A percentile compares a stretch with the other conserved stretches of the same genome.
Evolutionary conservation across 768 basidiomycete species (phyloP).

Genomic region (Tricholoma saponaceum): DNA sequence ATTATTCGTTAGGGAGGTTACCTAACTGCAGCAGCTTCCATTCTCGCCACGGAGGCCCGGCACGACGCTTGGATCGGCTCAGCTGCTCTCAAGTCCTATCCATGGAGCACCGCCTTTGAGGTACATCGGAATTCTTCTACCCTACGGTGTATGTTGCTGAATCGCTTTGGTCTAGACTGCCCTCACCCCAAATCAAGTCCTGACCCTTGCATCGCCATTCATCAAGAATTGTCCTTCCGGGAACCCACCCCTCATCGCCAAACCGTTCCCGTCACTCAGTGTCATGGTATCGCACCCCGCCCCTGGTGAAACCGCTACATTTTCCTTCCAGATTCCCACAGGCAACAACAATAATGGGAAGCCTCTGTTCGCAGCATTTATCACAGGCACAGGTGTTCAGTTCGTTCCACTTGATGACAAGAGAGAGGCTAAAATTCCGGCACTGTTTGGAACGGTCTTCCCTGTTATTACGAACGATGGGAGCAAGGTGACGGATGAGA

Average conservation of each 20-base stretch:
- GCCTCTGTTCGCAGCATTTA: slow-evolving; percentile 43
- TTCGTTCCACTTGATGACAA: slow-evolving; percentile 32
- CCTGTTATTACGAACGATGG: slow-evolving; percentile 41
- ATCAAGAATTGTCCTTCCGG: slow-evolving; percentile 48
- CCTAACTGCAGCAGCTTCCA: slow-evolving; percentile 52
- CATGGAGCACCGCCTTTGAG: slow-evolving; percentile 62
- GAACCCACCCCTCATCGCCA: slow-evolving; percentile 44
- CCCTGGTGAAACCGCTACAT: slow-evolving; percentile 14
- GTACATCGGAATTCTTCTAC: slow-evolving; percentile 19
- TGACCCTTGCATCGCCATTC: slow-evolving; percentile 38
- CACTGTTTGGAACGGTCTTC: slow-evolving; percentile 47
- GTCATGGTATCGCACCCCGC: slow-evolving; percentile 19
- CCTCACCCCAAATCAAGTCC: slow-evolving; percentile 35
- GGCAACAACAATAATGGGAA: slow-evolving; percentile 4
- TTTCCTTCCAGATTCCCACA: slow-evolving; percentile 11
- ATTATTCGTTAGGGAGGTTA: slow-evolving; percentile 27
- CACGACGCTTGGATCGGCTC: slow-evolving; percentile 60
- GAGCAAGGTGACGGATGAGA: slow-evolving; percentile 37
- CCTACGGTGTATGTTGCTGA: neutral
- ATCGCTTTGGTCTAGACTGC: slow-evolving; percentile 26
- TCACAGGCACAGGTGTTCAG: slow-evolving; percentile 39
- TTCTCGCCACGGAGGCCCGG: slow-evolving; percentile 57
- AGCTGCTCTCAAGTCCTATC: slow-evolving; percentile 40
- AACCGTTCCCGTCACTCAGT: slow-evolving; percentile 41
- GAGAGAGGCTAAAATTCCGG: slow-evolving; percentile 36